These are phyloP conservation scores for Cladosporium sp. DNA, from an alignment of 2,329 filamentous ascomycete species.

Conservation along the genomic window DNA sequence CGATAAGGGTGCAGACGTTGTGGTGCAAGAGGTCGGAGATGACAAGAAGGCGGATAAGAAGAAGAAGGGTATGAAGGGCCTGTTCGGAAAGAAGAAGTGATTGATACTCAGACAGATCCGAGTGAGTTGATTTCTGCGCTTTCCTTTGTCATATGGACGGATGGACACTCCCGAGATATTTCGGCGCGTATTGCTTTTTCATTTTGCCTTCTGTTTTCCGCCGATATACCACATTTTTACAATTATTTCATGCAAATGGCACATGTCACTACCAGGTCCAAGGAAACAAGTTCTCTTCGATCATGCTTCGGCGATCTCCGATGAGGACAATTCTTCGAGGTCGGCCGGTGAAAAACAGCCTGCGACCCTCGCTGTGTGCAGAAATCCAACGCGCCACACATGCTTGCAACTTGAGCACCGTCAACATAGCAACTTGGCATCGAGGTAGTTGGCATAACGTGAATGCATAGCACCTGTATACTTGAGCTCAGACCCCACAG, in stretches of 20 bases:
- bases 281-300: neutral
- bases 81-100: constrained; percentile 29
- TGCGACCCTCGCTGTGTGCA: neutral
- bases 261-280: neutral
- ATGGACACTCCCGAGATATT: neutral
- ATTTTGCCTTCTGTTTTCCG: neutral
- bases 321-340: neutral
- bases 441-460: neutral
- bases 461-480: neutral
- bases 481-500: neutral
- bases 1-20: neutral
- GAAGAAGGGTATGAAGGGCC: constrained; percentile 32
- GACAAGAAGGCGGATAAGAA: constrained; percentile 24
- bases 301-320: neutral
- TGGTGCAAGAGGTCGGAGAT: neutral
- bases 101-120: neutral
- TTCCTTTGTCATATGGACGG: neutral
- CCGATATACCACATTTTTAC: neutral
- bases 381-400: neutral
- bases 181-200: neutral
- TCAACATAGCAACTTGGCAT: neutral
- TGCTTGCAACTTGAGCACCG: neutral
- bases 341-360: neutral
- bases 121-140: neutral
- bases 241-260: neutral